Evolutionary conservation across 116 monocot genomes (phyloP), one percentile per base, ranked within the genome.

Genomic region (Zostera marina): DNA sequence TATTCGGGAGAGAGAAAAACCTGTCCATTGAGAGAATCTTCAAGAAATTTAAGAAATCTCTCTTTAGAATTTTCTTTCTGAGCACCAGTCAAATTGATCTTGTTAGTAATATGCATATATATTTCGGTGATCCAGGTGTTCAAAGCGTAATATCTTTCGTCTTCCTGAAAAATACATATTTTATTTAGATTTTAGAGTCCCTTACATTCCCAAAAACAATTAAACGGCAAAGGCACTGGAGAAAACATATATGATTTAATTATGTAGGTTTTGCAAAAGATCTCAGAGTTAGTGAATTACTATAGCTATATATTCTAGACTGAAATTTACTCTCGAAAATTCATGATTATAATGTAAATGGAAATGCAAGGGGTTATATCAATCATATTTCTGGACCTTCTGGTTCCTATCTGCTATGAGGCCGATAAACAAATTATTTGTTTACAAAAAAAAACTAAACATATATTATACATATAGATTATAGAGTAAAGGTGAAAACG

Each of bases 41-140:
- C 79, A 21, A 93, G 26, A 66, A 81, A 93, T 47, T 62, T 46
- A 53, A 87, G 75, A 70, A 93, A 77, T 56, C 77, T 74, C 48
- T 77, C 78, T 42, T 56, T 38, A 14, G 69, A 47, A 58, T 44
- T 38, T 9, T 46, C 55, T 22, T 23, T n/a, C n/a, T n/a, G n/a
- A n/a, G n/a, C n/a, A n/a, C n/a, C n/a, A n/a, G n/a, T 53, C 60
- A 68, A 70, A 62, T 74, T 58, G 19, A 73, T 63, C 55, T 40
- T 66, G 12, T 63, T 53, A 47, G 44, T 46, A 9, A 93, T 41
- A 42, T 71, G 68, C 49, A 87, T 74, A 64, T 74, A 79, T 10
- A 81, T 84, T 72, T 81, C 84, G 42, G 72, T 44, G 47, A 93
- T 71, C 59, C 54, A 76, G 32, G 75, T 49, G 66, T 93, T 79